A percentile compares a stretch with the other conserved stretches of the same genome.
These are phyloP conservation scores for Coriaria nepalensis DNA, from an alignment of 306 rosid genomes.

Conservation along the genomic window DNA sequence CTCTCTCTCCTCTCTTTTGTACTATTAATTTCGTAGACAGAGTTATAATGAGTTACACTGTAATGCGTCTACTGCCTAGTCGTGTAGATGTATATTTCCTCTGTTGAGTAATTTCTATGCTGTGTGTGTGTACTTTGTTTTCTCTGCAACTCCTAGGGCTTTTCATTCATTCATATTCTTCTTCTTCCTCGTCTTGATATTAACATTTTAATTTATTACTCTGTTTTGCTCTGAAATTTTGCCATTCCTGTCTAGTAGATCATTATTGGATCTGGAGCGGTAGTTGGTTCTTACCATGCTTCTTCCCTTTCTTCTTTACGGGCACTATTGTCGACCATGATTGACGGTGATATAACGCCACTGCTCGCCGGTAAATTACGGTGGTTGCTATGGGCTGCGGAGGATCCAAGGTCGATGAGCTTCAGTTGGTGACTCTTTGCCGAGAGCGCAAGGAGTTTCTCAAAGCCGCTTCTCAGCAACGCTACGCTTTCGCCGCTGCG, in stretches of 20 bases:
- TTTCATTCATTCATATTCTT: neutral
- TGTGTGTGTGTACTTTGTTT: neutral
- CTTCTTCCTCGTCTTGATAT: neutral
- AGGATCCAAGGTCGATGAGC: slow-evolving; percentile 70
- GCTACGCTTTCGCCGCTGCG: slow-evolving; percentile 87
- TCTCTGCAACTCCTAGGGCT: slow-evolving; percentile 7
- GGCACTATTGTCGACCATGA: slow-evolving; percentile 32
- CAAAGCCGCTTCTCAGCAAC: slow-evolving; percentile 63
- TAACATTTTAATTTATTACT: neutral
- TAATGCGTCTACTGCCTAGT: slow-evolving; percentile 1
- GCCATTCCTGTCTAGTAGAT: slow-evolving; percentile 15
- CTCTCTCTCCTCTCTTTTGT: slow-evolving; percentile 1
- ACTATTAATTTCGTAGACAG: neutral
- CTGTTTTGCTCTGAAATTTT: slow-evolving; percentile 3
- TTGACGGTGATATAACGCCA: neutral
- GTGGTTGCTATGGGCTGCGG: slow-evolving; percentile 75
- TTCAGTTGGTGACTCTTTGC: slow-evolving; percentile 69
- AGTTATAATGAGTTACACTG: neutral
- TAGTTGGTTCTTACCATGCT: slow-evolving; percentile 25
- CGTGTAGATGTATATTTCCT: neutral
- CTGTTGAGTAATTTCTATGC: neutral
- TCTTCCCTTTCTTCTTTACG: slow-evolving; percentile 14
- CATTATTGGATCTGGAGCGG: slow-evolving; percentile 17
- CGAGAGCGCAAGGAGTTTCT: slow-evolving; percentile 52
- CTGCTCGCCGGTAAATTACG: slow-evolving; percentile 9